Conservation (phyloP, 2,329 filamentous ascomycete species). For the Dactylonectria macrodidyma region DNA sequence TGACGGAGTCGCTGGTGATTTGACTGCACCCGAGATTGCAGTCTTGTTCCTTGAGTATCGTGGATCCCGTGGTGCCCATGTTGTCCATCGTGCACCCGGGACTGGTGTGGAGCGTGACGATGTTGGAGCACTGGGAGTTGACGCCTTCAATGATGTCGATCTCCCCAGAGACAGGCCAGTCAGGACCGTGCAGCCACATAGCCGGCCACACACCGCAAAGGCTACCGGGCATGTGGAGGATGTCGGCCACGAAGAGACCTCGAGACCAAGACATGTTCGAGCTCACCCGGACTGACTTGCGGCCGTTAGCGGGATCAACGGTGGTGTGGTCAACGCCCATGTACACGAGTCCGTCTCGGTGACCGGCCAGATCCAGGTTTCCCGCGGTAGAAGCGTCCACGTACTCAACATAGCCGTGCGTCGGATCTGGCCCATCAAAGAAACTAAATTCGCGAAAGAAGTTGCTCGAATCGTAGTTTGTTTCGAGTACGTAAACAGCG, state of each 20-base stretch:
- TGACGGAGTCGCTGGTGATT: conserved; percentile 54
- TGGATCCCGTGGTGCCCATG: conserved; percentile 59
- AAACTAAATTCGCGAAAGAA: conserved; percentile 66
- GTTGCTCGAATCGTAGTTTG: conserved; percentile 54
- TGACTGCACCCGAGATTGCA: conserved; percentile 74
- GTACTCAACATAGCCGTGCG: conserved; percentile 78
- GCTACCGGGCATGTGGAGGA: conserved; percentile 77
- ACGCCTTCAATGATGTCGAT: conserved; percentile 83
- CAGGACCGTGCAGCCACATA: conserved; percentile 73
- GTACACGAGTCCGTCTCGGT: conserved; percentile 66
- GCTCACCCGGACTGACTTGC: conserved; percentile 75
- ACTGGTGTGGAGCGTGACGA: conserved; percentile 76
- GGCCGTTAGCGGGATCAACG: conserved; percentile 65
- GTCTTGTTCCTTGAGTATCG: conserved; percentile 60
- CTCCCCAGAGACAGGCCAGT: conserved; percentile 77
- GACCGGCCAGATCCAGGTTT: conserved; percentile 67
- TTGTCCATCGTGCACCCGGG: conserved; percentile 67
- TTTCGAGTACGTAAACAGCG: conserved; percentile 6
- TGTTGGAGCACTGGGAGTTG: conserved; percentile 69
- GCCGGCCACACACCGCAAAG: conserved; percentile 78
- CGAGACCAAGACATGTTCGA: conserved; percentile 74
- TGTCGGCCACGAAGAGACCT: conserved; percentile 77
- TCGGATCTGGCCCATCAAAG: conserved; percentile 71
- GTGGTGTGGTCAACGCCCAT: conserved; percentile 75
- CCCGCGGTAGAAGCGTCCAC: conserved; percentile 67